Conservation (phyloP, 2,329 filamentous ascomycete genomes). For the Fusarium nematophilum region DNA sequence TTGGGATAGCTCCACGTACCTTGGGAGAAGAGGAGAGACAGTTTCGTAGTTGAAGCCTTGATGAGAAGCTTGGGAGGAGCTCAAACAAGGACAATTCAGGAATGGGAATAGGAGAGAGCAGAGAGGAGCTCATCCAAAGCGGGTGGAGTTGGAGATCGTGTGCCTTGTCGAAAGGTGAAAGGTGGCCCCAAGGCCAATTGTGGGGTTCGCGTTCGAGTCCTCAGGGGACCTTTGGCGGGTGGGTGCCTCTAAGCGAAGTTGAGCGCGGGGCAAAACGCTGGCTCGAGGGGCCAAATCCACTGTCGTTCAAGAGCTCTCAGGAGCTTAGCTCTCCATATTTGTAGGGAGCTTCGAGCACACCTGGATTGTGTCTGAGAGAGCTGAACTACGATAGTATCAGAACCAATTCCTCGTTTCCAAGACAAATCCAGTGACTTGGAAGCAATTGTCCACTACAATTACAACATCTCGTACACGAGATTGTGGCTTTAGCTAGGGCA, state of each 20-base stretch:
- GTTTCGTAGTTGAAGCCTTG: slow-evolving; percentile 31
- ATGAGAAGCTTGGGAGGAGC: slow-evolving; percentile 31
- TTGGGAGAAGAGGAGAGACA: slow-evolving; percentile 16
- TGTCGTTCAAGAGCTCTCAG: slow-evolving; percentile 19
- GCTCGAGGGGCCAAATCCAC: slow-evolving; percentile 15
- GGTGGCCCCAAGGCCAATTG: slow-evolving; percentile 48
- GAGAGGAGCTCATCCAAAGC: slow-evolving; percentile 35
- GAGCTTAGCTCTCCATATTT: neutral
- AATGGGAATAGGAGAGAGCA: slow-evolving; percentile 19
- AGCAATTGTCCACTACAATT: neutral
- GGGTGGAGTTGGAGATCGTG: slow-evolving; percentile 44
- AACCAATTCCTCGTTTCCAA: neutral
- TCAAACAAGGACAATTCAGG: slow-evolving; percentile 35
- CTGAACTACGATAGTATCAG: neutral
- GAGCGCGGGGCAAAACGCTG: slow-evolving; percentile 41
- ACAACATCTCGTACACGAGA: neutral
- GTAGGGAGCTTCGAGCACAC: neutral
- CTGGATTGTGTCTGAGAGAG: neutral
- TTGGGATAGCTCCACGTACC: slow-evolving; percentile 35
- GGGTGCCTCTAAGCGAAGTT: slow-evolving; percentile 22
- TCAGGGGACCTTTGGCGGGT: slow-evolving; percentile 30
- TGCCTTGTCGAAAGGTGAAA: slow-evolving; percentile 52
- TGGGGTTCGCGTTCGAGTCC: slow-evolving; percentile 38
- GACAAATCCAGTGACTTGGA: neutral
- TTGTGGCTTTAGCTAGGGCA: slow-evolving; percentile 14